These are phyloP conservation scores for Quercus bicolor DNA, from an alignment of 306 rosid genomes.

Conservation along the genomic window DNA sequence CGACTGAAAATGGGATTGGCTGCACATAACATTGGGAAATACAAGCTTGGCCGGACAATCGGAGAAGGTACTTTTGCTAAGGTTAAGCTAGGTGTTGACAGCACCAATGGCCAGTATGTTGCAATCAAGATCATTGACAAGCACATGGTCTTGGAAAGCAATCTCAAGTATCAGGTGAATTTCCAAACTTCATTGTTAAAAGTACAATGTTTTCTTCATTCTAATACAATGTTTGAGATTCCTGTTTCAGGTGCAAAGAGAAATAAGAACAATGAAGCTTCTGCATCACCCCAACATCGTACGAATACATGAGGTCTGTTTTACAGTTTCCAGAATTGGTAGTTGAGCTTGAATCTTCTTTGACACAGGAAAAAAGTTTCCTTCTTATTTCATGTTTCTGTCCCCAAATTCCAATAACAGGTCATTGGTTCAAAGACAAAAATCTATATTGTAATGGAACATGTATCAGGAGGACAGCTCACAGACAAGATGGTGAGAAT, in stretches of 20 bases:
- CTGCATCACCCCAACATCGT: slow-evolving; percentile 73
- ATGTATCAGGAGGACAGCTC: slow-evolving; percentile 66
- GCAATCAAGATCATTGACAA: slow-evolving; percentile 77
- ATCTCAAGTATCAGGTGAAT: slow-evolving; percentile 63
- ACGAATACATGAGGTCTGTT: slow-evolving; percentile 61
- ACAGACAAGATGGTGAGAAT: slow-evolving; percentile 66
- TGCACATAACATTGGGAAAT: slow-evolving; percentile 49
- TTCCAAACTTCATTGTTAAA: not conserved
- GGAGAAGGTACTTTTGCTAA: slow-evolving; percentile 85
- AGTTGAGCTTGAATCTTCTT: not conserved
- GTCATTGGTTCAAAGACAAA: slow-evolving; percentile 71
- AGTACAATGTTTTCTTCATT: no score
- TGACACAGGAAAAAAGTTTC: not conserved
- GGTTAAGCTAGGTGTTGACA: slow-evolving; percentile 60
- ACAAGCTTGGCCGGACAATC: slow-evolving; percentile 53
- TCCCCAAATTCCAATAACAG: slow-evolving; percentile 28
- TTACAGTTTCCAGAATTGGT: not conserved
- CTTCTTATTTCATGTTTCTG: slow-evolving; percentile 5
- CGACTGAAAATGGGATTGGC: slow-evolving; percentile 42
- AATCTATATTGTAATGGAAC: slow-evolving; percentile 79
- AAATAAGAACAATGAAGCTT: slow-evolving; percentile 79
- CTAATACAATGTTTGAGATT: no score
- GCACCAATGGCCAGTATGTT: slow-evolving; percentile 42
- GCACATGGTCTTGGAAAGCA: slow-evolving; percentile 54
- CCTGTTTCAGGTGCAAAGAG: slow-evolving; percentile 72